These are phyloP conservation scores for Arctium minus DNA, from an alignment of 129 eudicot species.

Conservation along the genomic window DNA sequence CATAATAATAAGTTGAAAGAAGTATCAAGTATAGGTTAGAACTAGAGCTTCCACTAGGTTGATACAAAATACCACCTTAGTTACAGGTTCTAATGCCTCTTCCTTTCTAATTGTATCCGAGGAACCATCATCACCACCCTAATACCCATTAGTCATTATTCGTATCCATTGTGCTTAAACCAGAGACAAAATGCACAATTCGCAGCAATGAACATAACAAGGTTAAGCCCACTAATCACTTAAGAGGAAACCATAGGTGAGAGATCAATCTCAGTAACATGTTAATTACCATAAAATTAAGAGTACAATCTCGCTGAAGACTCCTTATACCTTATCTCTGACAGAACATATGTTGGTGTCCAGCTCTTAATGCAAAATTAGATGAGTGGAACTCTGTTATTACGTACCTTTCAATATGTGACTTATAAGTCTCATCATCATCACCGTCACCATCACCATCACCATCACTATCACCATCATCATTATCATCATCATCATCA, in stretches of 20 bases:
- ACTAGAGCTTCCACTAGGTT: conserved; percentile 6
- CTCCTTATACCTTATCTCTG: conserved; percentile 7
- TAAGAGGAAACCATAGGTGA: background rate
- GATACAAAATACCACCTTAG: background rate
- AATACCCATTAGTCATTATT: background rate
- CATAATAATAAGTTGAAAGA: background rate
- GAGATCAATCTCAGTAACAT: conserved; percentile 7
- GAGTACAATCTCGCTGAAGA: background rate
- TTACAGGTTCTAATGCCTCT: conserved; percentile 2
- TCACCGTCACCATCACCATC: background rate
- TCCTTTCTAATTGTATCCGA: background rate
- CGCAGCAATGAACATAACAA: conserved; percentile 4
- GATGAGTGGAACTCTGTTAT: background rate
- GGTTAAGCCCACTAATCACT: background rate
- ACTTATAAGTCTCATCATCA: conserved; percentile 12
- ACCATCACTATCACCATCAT: background rate
- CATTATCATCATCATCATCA: background rate
- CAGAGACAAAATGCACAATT: background rate
- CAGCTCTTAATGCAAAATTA: background rate
- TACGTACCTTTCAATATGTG: conserved; percentile 23
- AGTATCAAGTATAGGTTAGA: background rate
- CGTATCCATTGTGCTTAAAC: background rate
- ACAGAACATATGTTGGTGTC: conserved; percentile 1
- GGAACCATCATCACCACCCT: conserved; percentile 1
- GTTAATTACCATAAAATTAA: background rate